Base-by-base conservation (phyloP, 371 early-diverging fungal species). In the Haplosporangium sp. region DNA sequence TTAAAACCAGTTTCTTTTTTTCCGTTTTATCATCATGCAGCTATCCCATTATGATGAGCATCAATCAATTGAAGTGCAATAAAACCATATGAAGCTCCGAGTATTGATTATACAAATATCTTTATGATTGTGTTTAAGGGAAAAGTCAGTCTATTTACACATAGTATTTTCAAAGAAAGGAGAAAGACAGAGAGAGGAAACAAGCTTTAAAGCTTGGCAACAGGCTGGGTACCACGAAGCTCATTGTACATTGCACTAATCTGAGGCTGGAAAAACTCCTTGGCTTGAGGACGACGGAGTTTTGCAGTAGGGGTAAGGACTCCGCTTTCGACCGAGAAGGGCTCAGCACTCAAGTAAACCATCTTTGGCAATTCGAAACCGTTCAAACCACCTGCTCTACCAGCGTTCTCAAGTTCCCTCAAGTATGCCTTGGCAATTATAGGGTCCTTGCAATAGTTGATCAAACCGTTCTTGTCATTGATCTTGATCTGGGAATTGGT, bases 301-400 rank as follows among this genome's bases (percentile, higher is more conserved):
- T 94, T 94, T 82, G 92, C 86, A n/a, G 90, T 90, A 38, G 89
- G 90, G 0, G 90, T 89, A 69, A 90, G 69, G 40, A 91, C 68
- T 1, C 84, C 85, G 38, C 87, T 89, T 61, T 88, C 89, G 37
- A 88, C 74, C 17, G 86, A 55, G 69, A 90, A 89, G 42, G 86
- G 83, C 9, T 86, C 86, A 11, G 83, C 53, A 20, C 85, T 83
- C 44, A 90, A 65, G 37, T 82, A 70, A 20, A 89, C 77, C 7
- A 84, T 82, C 76, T 87, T 88, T 47, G 85, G 84, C 13, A 75
- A 59, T 72, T 90, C 91, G 61, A 88, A 90, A 7, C 83, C 74
- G 4, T 52, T 40, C 50, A 76, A 35, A 9, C 82, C 84, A 20
- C 69, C 81, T 5, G 48, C 61, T 58, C 55, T 61, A 20, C 84